Evolutionary conservation across 352 stramenopile genomes (phyloP), one percentile per base, ranked within the genome.

Genomic region (Phytopythium litorale): DNA sequence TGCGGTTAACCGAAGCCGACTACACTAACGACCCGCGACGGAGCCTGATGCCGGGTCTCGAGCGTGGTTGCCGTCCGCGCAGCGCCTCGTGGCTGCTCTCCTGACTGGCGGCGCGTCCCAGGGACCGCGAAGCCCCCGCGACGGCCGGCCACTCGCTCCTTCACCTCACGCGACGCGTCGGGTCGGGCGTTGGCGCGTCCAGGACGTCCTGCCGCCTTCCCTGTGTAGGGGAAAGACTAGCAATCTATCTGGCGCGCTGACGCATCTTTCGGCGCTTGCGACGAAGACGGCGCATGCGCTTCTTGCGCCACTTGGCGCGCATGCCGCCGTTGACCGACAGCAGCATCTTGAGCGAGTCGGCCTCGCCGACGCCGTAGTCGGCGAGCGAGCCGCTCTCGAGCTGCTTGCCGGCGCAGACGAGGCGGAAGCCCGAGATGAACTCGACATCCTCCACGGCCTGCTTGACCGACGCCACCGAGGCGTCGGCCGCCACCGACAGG

Each of bases 261-360:
- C 97, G 93, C 97, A 99, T 99, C 96, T 99, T 99, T 79, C 97
- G 79, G 78, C 97, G 92, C 92, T 99, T 99, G 78, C 97, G 91
- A 73, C 96, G 92, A 68, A 99, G 89, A 73, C 97, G 96, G 66
- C 97, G 92, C 95, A 98, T 98, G 67, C 96, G 94, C 96, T 99
- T 99, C 92, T 99, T 99, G 67, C 89, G 87, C 96, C 96, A 99
- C 93, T 99, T 98, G 74, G 79, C 83, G 78, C 94, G 93, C 94
- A 98, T 99, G 70, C 94, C 96, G 70, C 88, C 94, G 64, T 91
- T 84, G 61, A 98, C 82, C 59, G 89, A 86, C 67, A 98, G 82
- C 54, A 96, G 71, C 76, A 98, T 93, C 71, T 96, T 85, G 61
- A 98, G 79, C 65, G 86, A 94, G 70, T 97, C 92, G 42, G 96